A percentile compares a stretch with the other conserved stretches of the same genome.
These are phyloP conservation scores for Calonectria multiphialidica DNA, from an alignment of 2,329 filamentous ascomycete genomes.

Conservation along the genomic window DNA sequence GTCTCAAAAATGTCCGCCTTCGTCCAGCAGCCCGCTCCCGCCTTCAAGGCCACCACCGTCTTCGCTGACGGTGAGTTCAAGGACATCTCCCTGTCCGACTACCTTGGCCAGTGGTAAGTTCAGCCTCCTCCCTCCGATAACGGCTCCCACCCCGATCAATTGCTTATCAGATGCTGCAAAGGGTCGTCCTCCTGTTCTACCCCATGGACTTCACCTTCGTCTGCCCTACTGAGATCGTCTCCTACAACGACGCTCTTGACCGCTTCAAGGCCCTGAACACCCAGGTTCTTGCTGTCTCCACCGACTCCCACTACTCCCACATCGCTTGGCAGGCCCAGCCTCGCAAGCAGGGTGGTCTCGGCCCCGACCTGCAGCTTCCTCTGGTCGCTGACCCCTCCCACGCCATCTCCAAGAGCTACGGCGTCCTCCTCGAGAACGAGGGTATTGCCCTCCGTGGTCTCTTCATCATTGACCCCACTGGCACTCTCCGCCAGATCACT, in stretches of 20 bases:
- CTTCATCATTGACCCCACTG: slow-evolving; percentile 76
- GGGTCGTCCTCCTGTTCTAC: slow-evolving; percentile 76
- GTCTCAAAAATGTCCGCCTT: slow-evolving; percentile 56
- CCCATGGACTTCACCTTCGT: slow-evolving; percentile 78
- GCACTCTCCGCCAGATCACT: slow-evolving; percentile 71
- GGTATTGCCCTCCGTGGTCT: slow-evolving; percentile 73
- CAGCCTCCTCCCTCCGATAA: neutral
- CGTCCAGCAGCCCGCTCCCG: slow-evolving; percentile 62
- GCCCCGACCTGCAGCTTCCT: slow-evolving; percentile 69
- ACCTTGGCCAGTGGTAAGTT: slow-evolving; percentile 59
- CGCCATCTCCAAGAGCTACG: slow-evolving; percentile 70
- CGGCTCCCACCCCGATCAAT: neutral
- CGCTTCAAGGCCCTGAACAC: slow-evolving; percentile 71
- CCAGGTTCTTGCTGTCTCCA: slow-evolving; percentile 70
- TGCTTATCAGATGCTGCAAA: slow-evolving; percentile 29
- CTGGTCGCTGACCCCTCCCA: slow-evolving; percentile 73
- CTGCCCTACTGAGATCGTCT: slow-evolving; percentile 75
- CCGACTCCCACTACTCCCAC: slow-evolving; percentile 69
- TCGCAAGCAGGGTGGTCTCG: slow-evolving; percentile 72
- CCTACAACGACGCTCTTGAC: slow-evolving; percentile 71
- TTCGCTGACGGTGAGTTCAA: slow-evolving; percentile 62
- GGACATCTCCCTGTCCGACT: slow-evolving; percentile 59
- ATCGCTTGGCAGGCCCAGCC: slow-evolving; percentile 70
- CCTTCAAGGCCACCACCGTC: slow-evolving; percentile 62
- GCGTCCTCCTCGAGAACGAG: slow-evolving; percentile 73